Evolutionary conservation across 305 asterid genomes (phyloP).

Genomic region (Plantago coronopus): DNA sequence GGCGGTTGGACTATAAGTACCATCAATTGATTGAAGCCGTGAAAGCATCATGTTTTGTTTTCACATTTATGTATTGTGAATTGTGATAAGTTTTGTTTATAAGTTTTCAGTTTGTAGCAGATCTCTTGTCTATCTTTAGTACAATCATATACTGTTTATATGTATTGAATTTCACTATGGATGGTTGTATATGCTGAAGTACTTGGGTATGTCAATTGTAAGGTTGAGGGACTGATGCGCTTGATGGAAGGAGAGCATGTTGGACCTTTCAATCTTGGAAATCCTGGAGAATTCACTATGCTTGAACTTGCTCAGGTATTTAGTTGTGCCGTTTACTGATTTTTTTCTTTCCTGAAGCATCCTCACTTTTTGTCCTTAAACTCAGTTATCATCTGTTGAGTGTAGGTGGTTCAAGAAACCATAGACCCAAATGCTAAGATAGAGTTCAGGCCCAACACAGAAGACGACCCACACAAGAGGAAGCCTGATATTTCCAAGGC

Average conservation of each 20-base stretch:
- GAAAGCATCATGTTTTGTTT: too few relatives aligned
- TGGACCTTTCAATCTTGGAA: slow-evolving; percentile 96
- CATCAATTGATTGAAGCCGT: too few relatives aligned
- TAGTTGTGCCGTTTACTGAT: neutral
- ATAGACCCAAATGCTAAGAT: slow-evolving; percentile 85
- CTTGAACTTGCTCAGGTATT: slow-evolving; percentile 90
- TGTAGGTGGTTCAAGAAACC: slow-evolving; percentile 86
- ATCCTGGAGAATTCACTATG: slow-evolving; percentile 98
- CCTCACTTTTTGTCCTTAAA: neutral
- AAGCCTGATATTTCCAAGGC: slow-evolving; percentile 91
- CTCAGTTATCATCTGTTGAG: neutral
- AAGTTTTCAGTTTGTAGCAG: too few relatives aligned
- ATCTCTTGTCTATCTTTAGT: too few relatives aligned
- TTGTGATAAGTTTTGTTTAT: too few relatives aligned
- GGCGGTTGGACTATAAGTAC: too few relatives aligned
- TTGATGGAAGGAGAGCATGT: slow-evolving; percentile 99
- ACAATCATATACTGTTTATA: too few relatives aligned
- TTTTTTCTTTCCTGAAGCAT: neutral
- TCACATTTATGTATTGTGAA: too few relatives aligned
- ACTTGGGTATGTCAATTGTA: neutral
- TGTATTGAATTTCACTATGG: too few relatives aligned
- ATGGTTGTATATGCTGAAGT: neutral
- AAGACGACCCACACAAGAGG: slow-evolving; percentile 96
- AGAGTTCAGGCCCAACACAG: slow-evolving; percentile 84
- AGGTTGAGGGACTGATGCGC: slow-evolving; percentile 97